These are phyloP conservation scores for Ophiocordyceps robertsii DNA, from an alignment of 2,329 filamentous ascomycete species.

Conservation along the genomic window DNA sequence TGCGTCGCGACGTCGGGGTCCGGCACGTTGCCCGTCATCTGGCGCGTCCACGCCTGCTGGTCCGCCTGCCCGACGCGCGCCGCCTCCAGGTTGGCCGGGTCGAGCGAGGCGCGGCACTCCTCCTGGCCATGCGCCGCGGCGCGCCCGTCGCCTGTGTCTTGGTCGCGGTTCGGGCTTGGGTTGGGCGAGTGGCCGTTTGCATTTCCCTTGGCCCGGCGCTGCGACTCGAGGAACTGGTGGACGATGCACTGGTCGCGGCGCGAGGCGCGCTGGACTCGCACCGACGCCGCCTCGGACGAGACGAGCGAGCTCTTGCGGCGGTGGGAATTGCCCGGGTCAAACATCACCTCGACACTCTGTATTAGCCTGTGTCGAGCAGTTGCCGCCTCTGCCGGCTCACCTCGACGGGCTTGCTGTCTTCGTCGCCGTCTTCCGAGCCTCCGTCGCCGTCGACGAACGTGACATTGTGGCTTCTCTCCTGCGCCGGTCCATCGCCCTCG, in stretches of 20 bases:
- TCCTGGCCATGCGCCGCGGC: slow-evolving; percentile 1
- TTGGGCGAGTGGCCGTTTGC: not conserved
- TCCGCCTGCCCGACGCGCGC: slow-evolving; percentile 38
- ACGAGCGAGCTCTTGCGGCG: slow-evolving; percentile 55
- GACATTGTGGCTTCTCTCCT: slow-evolving; percentile 5
- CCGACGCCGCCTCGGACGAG: slow-evolving; percentile 28
- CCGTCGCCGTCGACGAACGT: slow-evolving; percentile 13
- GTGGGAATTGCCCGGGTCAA: slow-evolving; percentile 46
- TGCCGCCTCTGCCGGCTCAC: slow-evolving; percentile 16
- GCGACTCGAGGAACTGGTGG: slow-evolving; percentile 49
- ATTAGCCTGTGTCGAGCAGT: no score
- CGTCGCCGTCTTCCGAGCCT: slow-evolving; percentile 33
- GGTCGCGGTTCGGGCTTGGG: not conserved
- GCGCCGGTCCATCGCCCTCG: slow-evolving; percentile 7
- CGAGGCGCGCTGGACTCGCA: slow-evolving; percentile 14
- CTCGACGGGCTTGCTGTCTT: slow-evolving; percentile 33
- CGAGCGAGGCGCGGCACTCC: slow-evolving; percentile 19
- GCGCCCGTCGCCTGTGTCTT: not conserved
- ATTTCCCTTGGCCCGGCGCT: slow-evolving; percentile 24
- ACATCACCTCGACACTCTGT: slow-evolving; percentile 37
- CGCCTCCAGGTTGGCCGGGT: slow-evolving; percentile 25
- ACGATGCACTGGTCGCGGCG: slow-evolving; percentile 47
- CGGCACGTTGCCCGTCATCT: slow-evolving; percentile 29
- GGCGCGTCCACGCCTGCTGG: slow-evolving; percentile 39
- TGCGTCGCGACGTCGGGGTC: slow-evolving; percentile 23